Percentiles rank a stretch among this genome's conserved stretches.
Evolutionary conservation across 225 moss, liverwort and hornwort genomes (phyloP).

Genomic region (Polytrichum formosum): DNA sequence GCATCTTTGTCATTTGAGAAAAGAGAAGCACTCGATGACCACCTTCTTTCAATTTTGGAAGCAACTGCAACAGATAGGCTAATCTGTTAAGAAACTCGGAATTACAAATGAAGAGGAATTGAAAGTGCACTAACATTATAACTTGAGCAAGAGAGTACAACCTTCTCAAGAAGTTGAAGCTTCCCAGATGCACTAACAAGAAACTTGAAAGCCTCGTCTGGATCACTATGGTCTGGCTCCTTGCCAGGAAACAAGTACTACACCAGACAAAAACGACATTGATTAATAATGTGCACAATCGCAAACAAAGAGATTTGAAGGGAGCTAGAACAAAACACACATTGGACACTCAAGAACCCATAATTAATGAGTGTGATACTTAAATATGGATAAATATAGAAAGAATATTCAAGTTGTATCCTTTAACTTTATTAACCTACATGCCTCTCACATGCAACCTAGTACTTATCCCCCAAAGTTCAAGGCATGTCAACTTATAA

Average conservation of each 20-base stretch:
- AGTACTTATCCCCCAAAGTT: too few relatives aligned
- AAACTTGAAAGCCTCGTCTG: conserved; percentile 42
- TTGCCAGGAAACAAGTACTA: conserved; percentile 77
- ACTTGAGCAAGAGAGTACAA: conserved; percentile 9
- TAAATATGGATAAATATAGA: too few relatives aligned
- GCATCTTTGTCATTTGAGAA: conserved; percentile 72
- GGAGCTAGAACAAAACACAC: too few relatives aligned
- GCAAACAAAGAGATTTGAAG: too few relatives aligned
- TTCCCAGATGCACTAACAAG: conserved; percentile 80
- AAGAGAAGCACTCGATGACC: conserved; percentile 76
- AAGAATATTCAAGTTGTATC: too few relatives aligned
- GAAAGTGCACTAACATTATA: background rate
- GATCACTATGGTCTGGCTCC: conserved; percentile 46
- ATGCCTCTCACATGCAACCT: too few relatives aligned
- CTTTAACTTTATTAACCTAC: too few relatives aligned
- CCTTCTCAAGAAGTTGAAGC: conserved; percentile 83
- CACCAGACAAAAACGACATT: conserved; percentile 6
- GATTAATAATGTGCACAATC: background rate
- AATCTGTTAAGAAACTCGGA: background rate
- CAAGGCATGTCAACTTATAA: too few relatives aligned
- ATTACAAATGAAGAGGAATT: background rate
- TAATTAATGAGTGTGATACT: too few relatives aligned
- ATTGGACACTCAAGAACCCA: too few relatives aligned
- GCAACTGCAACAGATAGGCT: conserved; percentile 45
- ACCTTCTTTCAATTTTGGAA: conserved; percentile 63